Evolutionary conservation across 345 rosid genomes (phyloP).

Genomic region (Viola odorata): DNA sequence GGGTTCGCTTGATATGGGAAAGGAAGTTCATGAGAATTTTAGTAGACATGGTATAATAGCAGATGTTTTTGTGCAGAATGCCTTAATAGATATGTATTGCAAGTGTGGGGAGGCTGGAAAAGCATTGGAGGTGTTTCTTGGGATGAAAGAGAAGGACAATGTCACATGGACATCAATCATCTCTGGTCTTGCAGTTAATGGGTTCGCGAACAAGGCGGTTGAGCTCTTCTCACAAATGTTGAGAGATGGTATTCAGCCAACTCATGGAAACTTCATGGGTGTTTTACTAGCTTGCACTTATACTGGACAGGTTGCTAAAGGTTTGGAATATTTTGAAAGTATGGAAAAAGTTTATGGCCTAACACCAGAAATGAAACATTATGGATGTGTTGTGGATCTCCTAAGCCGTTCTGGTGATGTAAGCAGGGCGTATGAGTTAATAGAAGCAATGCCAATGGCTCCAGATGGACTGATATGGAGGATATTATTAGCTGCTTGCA

Average conservation of each 20-base stretch:
- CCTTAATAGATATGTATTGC: constrained; percentile 21
- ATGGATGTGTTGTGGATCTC: constrained; percentile 21
- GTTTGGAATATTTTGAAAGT: constrained; percentile 13
- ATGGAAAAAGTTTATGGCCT: constrained; percentile 19
- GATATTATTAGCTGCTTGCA: constrained; percentile 17
- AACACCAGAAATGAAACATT: constrained; percentile 22
- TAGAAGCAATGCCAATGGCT: constrained; percentile 17
- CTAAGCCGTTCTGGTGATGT: constrained; percentile 15
- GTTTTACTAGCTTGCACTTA: constrained; percentile 19
- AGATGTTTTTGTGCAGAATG: constrained; percentile 17
- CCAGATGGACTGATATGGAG: constrained; percentile 22
- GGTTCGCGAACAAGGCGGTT: constrained; percentile 11
- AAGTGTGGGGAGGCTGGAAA: constrained; percentile 21
- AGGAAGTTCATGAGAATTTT: constrained; percentile 19
- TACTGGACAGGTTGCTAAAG: constrained; percentile 20
- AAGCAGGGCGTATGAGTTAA: constrained; percentile 19
- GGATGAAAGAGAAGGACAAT: constrained; percentile 16
- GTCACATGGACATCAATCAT: constrained; percentile 22
- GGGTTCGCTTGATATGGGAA: constrained; percentile 12
- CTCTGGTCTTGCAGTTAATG: constrained; percentile 22
- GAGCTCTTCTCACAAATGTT: constrained; percentile 21
- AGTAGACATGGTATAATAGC: constrained; percentile 5
- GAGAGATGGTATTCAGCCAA: constrained; percentile 18
- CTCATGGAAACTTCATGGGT: constrained; percentile 17
- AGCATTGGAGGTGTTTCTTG: constrained; percentile 18